Conservation (phyloP, 2,329 filamentous ascomycete species). For the Fusarium burgessii region DNA sequence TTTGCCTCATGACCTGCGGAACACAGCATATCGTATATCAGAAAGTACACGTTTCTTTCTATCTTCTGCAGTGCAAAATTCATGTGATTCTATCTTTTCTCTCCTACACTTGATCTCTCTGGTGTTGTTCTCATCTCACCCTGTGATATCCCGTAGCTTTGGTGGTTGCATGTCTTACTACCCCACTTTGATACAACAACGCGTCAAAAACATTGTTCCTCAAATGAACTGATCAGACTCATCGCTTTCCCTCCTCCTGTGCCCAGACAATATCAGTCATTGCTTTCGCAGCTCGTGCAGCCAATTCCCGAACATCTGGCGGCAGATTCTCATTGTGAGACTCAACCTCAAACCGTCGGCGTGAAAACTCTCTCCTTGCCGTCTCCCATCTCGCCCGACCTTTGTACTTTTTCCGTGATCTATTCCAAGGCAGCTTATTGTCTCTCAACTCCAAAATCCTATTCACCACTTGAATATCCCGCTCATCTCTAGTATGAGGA, state of each 20-base stretch:
- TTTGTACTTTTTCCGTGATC: neutral
- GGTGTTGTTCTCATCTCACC: too few relatives aligned
- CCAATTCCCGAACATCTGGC: neutral
- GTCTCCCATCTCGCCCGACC: conserved; percentile 17
- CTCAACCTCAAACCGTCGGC: conserved; percentile 6
- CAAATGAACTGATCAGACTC: fast-evolving
- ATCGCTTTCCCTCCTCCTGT: fast-evolving
- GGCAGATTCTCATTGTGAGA: neutral
- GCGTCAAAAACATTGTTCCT: too few relatives aligned
- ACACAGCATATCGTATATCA: neutral
- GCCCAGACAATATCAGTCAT: neutral
- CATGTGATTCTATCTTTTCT: too few relatives aligned
- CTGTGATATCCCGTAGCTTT: neutral
- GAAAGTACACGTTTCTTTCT: fast-evolving
- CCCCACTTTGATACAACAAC: neutral
- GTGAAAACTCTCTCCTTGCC: conserved; percentile 2
- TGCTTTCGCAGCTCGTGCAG: neutral
- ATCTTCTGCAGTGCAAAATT: too few relatives aligned
- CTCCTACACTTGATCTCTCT: too few relatives aligned
- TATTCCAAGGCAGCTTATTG: conserved; percentile 7
- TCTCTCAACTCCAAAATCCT: neutral
- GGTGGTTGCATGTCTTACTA: neutral
- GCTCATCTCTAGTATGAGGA: neutral
- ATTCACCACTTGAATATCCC: neutral
- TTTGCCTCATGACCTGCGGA: neutral